Base-by-base conservation (phyloP, 805 yeast genomes). In the Torulaspora quercuum region DNA sequence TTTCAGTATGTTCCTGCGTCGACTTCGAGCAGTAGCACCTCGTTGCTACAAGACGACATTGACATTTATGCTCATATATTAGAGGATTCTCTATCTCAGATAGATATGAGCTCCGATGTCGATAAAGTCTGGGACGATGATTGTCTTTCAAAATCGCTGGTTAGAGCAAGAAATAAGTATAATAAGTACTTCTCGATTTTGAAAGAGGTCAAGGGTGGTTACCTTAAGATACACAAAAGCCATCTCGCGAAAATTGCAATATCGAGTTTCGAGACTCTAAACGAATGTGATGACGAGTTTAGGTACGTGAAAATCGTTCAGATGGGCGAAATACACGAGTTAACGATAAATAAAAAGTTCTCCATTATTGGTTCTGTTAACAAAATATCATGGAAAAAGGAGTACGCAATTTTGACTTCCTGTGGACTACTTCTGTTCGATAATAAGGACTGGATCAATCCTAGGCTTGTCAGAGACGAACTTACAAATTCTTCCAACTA, bases 341-440 rank as follows among this genome's bases (percentile, higher is more conserved):
- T 61, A n/a, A 41, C 50, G 1, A 37, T 45, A 6, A 52, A 49
- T 17, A 46, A 44, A 21, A 57, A 55, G 44, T 61, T 63, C 35
- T 61, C 64, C 20, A 38, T 63, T 4, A 56, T 57, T 8, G 61
- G 61, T 1, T 37, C 48, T 15, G 41, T 46, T 3, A 53, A 41
- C 22, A 51, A 46, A 32, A 54, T 50, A 8, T 42, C 48, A 10
- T 72, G 77, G 78, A 70, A 59, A 39, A 64, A 60, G 22, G 68
- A 67, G 37, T 69, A 59, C 46, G 75, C 70, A 15, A 52, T 75
- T n/a, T 50, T 75, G 30, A 75, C 80, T 0, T 58, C 73, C 0
- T 64, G 70, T 41, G 80, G 80, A 1, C 45, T 75, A 13, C 57
- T 73, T 9, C 55, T 75, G 19, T 75, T 67, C 51, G 63, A 60